phyloP scores from a whole-genome alignment of 2,329 filamentous ascomycete species.

The Calycina marina region DNA sequence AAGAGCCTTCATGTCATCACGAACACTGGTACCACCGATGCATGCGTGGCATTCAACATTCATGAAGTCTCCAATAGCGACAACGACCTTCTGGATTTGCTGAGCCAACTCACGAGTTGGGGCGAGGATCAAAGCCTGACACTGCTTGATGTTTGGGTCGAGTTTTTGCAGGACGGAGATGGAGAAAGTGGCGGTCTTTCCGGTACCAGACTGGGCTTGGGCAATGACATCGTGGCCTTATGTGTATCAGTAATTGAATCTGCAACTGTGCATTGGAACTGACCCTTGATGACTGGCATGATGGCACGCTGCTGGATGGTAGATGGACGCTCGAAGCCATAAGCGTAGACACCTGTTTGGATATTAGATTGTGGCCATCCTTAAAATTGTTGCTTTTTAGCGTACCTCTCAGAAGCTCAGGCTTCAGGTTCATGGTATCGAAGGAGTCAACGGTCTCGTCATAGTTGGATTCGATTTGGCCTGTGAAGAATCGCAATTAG shows the following conservation, averaged over 20 bases:
- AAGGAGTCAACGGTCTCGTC: constrained; percentile 99
- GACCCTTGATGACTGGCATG: constrained; percentile 99
- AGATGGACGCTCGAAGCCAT: constrained; percentile 99
- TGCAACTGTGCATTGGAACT: constrained; percentile 23
- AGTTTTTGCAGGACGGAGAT: constrained; percentile 99
- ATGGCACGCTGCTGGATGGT: constrained; percentile 99
- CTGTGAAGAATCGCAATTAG: constrained; percentile 32
- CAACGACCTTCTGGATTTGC: constrained; percentile 98
- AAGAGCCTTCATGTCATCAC: constrained; percentile 97
- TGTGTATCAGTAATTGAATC: constrained; percentile 11
- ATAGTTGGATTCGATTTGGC: constrained; percentile 99
- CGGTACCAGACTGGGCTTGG: constrained; percentile 98
- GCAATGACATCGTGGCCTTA: constrained; percentile 96
- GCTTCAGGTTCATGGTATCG: constrained; percentile 93
- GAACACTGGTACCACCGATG: constrained; percentile 95
- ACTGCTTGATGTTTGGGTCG: constrained; percentile 85
- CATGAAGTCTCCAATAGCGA: constrained; percentile 99
- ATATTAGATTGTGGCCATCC: constrained; percentile 11
- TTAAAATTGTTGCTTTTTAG: constrained; percentile 15
- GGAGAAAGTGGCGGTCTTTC: constrained; percentile 99
- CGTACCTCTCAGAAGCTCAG: constrained; percentile 88
- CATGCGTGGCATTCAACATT: constrained; percentile 97
- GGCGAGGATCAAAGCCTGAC: constrained; percentile 95
- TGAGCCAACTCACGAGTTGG: constrained; percentile 97
- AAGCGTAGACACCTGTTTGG: constrained; percentile 71